phyloP scores from a whole-genome alignment of 2,329 filamentous ascomycete species.

The Aspergillus alliaceus region DNA sequence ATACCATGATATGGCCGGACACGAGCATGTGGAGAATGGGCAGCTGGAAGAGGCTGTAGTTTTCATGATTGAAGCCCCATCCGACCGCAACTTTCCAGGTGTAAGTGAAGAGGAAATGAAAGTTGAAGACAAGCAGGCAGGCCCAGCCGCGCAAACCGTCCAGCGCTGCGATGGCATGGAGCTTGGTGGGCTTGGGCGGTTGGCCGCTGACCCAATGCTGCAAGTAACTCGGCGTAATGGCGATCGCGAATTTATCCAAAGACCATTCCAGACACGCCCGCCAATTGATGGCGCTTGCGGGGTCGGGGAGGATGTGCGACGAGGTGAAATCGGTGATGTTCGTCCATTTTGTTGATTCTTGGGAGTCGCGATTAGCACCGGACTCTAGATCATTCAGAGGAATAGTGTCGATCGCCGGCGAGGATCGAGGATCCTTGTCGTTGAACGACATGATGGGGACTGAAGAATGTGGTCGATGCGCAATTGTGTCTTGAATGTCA shows the following conservation, averaged over 20 bases:
- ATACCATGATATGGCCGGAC: constrained; percentile 49
- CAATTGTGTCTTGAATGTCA: constrained; percentile 13
- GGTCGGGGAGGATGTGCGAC: constrained; percentile 18
- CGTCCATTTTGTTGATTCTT: constrained; percentile 18
- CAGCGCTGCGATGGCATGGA: constrained; percentile 41
- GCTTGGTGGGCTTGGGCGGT: constrained; percentile 26
- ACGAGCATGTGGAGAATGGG: constrained; percentile 45
- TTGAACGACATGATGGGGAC: constrained; percentile 13
- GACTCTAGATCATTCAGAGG: constrained; percentile 32
- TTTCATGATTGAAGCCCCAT: constrained; percentile 42
- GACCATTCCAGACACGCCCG: constrained; percentile 21
- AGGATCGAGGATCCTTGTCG: constrained; percentile 15
- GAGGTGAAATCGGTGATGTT: constrained; percentile 25
- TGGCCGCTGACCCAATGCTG: constrained; percentile 34
- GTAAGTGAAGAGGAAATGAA: constrained; percentile 47
- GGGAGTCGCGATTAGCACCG: constrained; percentile 10
- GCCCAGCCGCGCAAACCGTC: constrained; percentile 47
- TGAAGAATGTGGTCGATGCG: constrained; percentile 5
- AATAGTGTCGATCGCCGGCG: constrained; percentile 27
- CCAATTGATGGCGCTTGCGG: constrained; percentile 24
- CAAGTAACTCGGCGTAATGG: constrained; percentile 38
- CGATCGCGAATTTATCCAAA: constrained; percentile 27
- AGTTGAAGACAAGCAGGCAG: constrained; percentile 48
- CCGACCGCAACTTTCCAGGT: constrained; percentile 42
- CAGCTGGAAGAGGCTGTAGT: constrained; percentile 42